phyloP scores from a whole-genome alignment of 345 rosid species.

The Eucalyptus microcorys region DNA sequence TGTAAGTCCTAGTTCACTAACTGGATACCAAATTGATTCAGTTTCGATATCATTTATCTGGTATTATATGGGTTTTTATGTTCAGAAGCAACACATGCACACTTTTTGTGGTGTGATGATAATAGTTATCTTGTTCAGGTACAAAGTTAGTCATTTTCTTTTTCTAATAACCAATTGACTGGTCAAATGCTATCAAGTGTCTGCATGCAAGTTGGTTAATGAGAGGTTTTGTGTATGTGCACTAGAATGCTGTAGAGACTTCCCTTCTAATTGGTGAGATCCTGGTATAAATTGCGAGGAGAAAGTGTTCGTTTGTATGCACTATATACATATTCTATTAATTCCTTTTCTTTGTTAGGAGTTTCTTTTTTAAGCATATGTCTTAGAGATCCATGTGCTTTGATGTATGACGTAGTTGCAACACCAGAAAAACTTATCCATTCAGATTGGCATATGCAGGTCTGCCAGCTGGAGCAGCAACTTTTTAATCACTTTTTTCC shows the following conservation, averaged over 20 bases:
- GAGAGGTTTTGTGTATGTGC: not conserved
- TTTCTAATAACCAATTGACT: not conserved
- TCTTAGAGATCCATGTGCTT: not conserved
- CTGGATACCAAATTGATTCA: not conserved
- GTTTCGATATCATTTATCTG: not conserved
- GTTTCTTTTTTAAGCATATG: not conserved
- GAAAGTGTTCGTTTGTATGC: not conserved
- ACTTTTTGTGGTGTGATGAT: not conserved
- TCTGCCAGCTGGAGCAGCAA: conserved; percentile 94
- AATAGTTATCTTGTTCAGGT: not conserved
- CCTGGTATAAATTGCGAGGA: not conserved
- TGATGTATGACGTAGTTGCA: not conserved
- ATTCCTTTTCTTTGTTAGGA: not conserved
- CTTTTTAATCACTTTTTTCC: conserved; percentile 95
- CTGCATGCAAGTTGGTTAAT: not conserved
- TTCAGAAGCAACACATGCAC: not conserved
- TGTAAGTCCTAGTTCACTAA: not conserved
- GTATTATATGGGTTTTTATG: not conserved
- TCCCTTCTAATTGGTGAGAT: not conserved
- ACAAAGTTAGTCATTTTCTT: not conserved
- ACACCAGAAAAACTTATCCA: not conserved
- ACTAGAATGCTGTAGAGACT: not conserved
- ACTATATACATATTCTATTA: not conserved
- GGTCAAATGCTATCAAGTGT: not conserved
- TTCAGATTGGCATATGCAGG: conserved; percentile 32